phyloP scores from a whole-genome alignment of 306 rosid species.

The Lithocarpus polystachyus region DNA sequence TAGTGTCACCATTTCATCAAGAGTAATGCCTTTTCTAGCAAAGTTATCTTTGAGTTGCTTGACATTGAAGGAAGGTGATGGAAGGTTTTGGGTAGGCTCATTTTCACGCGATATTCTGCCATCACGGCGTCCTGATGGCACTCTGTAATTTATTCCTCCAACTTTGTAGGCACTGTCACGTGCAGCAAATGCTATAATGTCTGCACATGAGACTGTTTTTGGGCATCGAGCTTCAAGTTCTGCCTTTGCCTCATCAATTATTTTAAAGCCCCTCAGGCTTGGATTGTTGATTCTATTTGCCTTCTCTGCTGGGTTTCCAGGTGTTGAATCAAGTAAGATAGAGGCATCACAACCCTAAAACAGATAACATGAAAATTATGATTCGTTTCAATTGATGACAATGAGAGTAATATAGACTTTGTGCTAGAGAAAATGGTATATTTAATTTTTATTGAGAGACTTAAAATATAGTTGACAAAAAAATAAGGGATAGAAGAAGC shows the following conservation, averaged over 20 bases:
- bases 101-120: neutral
- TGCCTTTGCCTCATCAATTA: constrained; percentile 35
- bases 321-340: constrained; percentile 30
- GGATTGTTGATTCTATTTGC: constrained; percentile 31
- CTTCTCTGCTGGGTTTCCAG: constrained; percentile 24
- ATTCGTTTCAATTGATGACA: too few species aligned
- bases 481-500: neutral
- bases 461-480: neutral
- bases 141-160: neutral
- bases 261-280: constrained; percentile 37
- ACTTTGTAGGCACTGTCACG: constrained; percentile 24
- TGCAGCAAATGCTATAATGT: constrained; percentile 43
- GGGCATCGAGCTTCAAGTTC: constrained; percentile 36
- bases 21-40: constrained; percentile 5
- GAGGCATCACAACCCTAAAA: constrained; percentile 44
- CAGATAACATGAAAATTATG: neutral
- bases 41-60: constrained; percentile 18
- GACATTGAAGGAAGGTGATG: constrained; percentile 6
- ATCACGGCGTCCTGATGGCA: constrained; percentile 1
- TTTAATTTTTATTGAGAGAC: too few species aligned
- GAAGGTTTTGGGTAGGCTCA: neutral
- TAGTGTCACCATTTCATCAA: constrained; percentile 35
- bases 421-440: too few species aligned
- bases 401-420: too few species aligned
- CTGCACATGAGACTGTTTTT: constrained; percentile 36